These are phyloP conservation scores for Periglandula ipomoeae DNA, from an alignment of 2,329 filamentous ascomycete species.

Conservation along the genomic window DNA sequence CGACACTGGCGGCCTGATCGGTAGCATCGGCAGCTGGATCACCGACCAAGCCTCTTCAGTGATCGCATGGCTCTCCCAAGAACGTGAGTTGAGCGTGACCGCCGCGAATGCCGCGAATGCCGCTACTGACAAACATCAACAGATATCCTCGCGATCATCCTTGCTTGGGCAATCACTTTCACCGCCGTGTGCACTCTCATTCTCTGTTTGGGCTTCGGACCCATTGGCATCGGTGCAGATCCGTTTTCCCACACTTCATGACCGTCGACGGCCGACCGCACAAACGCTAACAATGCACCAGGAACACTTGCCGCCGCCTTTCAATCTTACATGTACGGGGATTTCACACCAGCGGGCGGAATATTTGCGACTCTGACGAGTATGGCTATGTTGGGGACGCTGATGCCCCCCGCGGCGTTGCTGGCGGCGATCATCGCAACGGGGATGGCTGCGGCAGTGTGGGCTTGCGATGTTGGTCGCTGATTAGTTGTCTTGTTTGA, in stretches of 20 bases:
- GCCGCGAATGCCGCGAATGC: background rate
- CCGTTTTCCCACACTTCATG: no score
- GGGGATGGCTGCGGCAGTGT: background rate
- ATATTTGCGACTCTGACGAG: conserved; percentile 1
- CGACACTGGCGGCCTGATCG: no score
- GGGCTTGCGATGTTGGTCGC: background rate
- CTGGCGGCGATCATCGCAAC: background rate
- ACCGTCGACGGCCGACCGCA: no score
- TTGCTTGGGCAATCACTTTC: background rate
- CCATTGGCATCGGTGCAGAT: background rate
- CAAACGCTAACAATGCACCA: background rate
- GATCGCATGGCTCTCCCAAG: background rate
- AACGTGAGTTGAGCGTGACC: background rate
- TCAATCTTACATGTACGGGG: conserved; percentile 2
- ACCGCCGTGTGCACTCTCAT: background rate
- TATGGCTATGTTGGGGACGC: conserved; percentile 6
- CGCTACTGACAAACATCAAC: no score
- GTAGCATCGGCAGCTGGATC: no score
- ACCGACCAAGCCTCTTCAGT: background rate
- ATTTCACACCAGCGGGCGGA: conserved; percentile 1
- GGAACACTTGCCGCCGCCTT: conserved; percentile 2
- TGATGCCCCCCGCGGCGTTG: conserved; percentile 6
- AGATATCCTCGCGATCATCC: background rate
- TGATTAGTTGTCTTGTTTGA: no score
- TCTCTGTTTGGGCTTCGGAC: background rate